These are phyloP conservation scores for Lipomyces yarrowii DNA, from an alignment of 1,139 yeast genomes.

Conservation along the genomic window DNA sequence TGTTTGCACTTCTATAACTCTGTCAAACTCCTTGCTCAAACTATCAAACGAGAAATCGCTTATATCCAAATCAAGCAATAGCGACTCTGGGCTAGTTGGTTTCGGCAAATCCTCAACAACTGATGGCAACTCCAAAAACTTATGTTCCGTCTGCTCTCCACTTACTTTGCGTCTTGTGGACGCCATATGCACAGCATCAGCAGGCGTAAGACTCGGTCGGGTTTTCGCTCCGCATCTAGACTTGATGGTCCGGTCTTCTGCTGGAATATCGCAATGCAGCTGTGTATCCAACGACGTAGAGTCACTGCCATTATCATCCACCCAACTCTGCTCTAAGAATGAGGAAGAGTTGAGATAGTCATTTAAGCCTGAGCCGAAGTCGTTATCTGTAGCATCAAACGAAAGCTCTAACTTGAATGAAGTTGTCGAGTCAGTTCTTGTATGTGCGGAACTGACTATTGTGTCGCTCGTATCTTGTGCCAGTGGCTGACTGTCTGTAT, in stretches of 20 bases:
- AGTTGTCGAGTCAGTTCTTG: slow-evolving; percentile 9
- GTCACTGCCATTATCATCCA: not conserved
- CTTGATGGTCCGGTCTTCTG: slow-evolving; percentile 14
- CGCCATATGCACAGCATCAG: slow-evolving; percentile 19
- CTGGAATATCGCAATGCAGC: not conserved
- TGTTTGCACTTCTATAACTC: slow-evolving; percentile 40
- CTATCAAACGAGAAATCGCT: slow-evolving; percentile 49
- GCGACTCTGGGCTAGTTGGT: not conserved
- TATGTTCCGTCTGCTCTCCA: slow-evolving; percentile 9
- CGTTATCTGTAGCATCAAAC: slow-evolving; percentile 9
- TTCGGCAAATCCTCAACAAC: slow-evolving; percentile 10
- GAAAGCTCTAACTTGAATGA: slow-evolving; percentile 20
- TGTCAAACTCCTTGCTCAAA: slow-evolving; percentile 45
- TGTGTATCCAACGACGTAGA: not conserved
- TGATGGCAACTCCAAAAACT: slow-evolving; percentile 14
- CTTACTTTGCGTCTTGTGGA: slow-evolving; percentile 20
- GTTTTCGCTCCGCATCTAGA: slow-evolving; percentile 22
- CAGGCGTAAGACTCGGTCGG: slow-evolving; percentile 27
- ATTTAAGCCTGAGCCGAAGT: slow-evolving; percentile 23
- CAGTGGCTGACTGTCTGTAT: not conserved
- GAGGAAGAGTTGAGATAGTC: slow-evolving; percentile 20
- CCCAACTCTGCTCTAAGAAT: slow-evolving; percentile 19
- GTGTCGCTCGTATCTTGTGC: not conserved
- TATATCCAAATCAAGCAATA: slow-evolving; percentile 19
- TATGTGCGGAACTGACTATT: not conserved